Base-by-base conservation (phyloP, 2,329 filamentous ascomycete genomes). In the Juglanconis oblonga region DNA sequence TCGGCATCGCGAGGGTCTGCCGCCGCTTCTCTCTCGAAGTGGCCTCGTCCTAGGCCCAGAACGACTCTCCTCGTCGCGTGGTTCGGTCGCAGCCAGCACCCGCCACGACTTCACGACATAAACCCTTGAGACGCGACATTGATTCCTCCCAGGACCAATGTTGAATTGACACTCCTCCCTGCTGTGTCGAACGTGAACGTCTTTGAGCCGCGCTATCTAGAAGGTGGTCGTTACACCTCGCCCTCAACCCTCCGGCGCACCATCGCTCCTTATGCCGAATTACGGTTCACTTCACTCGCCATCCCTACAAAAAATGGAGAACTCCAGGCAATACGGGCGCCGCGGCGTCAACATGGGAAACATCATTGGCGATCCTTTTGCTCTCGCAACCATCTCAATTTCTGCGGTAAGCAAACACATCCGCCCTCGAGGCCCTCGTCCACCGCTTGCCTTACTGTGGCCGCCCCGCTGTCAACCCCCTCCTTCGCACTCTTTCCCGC, bases 321-420 rank as follows among this genome's bases (percentile, higher is more conserved):
- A 86, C 73, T 83, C 83, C 66, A 81, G 85, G 64, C 75, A 77
- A 67, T 84, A 87, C 71, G 79, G 81, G 71, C 80, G 83, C 71
- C 80, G 74, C 71, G 78, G 79, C 68, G 88, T 97, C 75, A 89
- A 85, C 74, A 76, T 93, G 75, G 90, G 90, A 73, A 96, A 97
- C 77, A 92, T 99, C 69, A 83, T 97, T 63, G 95, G 95, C 69
- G 94, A 99, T 77, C 95, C 95, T 5, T 98, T 99, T 76, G 93
- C 94, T 62, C 84, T 99, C 62, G 92, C 93, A 58, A 98, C 95
- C 40, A 86, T 96, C 65, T 97, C 94, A 60, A 97, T 98, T 74
- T 86, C 90, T 64, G 82, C 91, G 72, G 94, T 97, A 86, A 75
- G 92, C 84, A 36, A 47, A 52, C 55, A 35, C 10, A 24, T 5